These are phyloP conservation scores for Umbelopsis vinacea DNA, from an alignment of 192 early-diverging fungal genomes.

Conservation along the genomic window DNA sequence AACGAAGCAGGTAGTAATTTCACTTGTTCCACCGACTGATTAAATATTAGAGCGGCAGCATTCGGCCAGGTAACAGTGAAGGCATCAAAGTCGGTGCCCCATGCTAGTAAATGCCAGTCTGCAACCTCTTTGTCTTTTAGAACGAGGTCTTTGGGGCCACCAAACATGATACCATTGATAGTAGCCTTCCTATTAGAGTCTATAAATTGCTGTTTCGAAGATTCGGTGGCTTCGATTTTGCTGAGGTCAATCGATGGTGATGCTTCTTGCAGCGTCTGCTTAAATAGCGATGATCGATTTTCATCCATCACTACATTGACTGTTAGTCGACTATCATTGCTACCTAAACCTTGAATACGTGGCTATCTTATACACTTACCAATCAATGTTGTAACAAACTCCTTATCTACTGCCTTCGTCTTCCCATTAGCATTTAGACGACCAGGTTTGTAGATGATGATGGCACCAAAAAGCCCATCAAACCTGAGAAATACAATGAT, in stretches of 20 bases:
- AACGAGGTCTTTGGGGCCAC: conserved; percentile 15
- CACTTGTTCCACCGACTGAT: background rate
- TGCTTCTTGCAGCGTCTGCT: conserved; percentile 18
- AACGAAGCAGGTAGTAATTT: conserved; percentile 33
- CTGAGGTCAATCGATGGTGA: background rate
- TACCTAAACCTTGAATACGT: no score
- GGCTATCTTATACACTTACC: conserved; percentile 18
- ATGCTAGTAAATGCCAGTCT: conserved; percentile 36
- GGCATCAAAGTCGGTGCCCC: conserved; percentile 31
- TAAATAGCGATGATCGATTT: conserved; percentile 32
- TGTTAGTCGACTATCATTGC: background rate
- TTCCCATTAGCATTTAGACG: background rate
- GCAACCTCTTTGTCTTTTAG: background rate
- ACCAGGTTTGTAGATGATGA: conserved; percentile 36
- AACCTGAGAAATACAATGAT: conserved; percentile 16
- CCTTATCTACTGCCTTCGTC: conserved; percentile 1
- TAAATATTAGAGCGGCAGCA: background rate
- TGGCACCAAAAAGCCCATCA: conserved; percentile 41
- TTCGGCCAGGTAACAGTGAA: conserved; percentile 28
- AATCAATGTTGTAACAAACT: conserved; percentile 32
- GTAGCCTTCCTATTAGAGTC: conserved; percentile 22
- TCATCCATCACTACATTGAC: conserved; percentile 25
- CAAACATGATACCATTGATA: conserved; percentile 30
- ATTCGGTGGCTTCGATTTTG: background rate
- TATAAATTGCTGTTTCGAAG: background rate